These are phyloP conservation scores for Dioscorea zingiberensis DNA, from an alignment of 106 monocot species.

Conservation along the genomic window DNA sequence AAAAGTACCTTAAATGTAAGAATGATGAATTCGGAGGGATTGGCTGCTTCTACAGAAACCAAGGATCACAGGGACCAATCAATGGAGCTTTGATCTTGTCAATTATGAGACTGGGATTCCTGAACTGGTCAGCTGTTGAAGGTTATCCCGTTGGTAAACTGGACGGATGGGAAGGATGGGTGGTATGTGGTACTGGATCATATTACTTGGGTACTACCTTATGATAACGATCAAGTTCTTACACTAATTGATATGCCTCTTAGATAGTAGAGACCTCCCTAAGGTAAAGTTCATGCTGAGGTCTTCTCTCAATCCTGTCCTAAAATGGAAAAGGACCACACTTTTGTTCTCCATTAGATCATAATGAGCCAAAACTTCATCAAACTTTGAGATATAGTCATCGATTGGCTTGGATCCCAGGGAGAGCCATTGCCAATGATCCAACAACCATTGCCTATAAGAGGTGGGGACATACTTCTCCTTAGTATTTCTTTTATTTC, in stretches of 20 bases:
- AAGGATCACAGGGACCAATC: too few species aligned
- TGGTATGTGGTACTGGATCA: too few species aligned
- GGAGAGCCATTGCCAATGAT: not conserved
- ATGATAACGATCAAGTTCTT: not conserved
- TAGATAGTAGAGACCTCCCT: not conserved
- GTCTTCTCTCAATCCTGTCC: not conserved
- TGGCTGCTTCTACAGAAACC: too few species aligned
- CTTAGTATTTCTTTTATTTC: not conserved
- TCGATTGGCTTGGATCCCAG: not conserved
- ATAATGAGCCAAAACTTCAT: not conserved
- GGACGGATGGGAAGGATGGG: not conserved
- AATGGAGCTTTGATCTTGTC: too few species aligned
- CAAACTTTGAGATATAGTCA: conserved; percentile 3
- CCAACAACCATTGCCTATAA: not conserved
- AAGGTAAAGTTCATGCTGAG: not conserved
- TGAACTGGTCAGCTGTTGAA: too few species aligned
- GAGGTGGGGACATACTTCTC: not conserved
- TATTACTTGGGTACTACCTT: not conserved
- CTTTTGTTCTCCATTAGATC: not conserved
- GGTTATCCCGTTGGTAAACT: not conserved
- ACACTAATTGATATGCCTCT: not conserved
- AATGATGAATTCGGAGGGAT: too few species aligned
- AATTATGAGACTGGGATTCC: too few species aligned
- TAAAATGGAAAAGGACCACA: not conserved
- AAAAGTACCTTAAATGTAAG: too few species aligned